Evolutionary conservation across 306 rosid species (phyloP).

Genomic region (Cucumis cinereus): DNA sequence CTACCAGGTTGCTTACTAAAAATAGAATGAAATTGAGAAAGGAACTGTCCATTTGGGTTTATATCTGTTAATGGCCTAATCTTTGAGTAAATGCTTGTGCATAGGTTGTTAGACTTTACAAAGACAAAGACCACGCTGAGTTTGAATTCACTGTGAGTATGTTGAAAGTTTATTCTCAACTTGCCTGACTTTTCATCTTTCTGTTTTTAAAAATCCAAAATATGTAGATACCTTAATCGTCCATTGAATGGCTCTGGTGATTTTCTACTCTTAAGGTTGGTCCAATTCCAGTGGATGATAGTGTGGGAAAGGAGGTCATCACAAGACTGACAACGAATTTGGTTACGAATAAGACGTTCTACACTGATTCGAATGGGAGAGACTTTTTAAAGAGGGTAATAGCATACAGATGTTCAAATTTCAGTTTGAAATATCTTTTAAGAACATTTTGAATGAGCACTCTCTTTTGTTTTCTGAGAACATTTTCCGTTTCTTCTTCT

Average conservation of each 20-base stretch:
- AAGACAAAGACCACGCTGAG: slow-evolving; percentile 80
- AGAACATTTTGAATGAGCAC: background rate
- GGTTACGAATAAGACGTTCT: slow-evolving; percentile 64
- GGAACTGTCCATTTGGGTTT: background rate
- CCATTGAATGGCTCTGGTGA: slow-evolving; percentile 13
- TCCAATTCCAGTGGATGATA: slow-evolving; percentile 71
- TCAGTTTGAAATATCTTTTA: background rate
- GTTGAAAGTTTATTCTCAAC: background rate
- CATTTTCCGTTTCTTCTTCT: background rate
- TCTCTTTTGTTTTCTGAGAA: background rate
- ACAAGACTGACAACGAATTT: slow-evolving; percentile 58
- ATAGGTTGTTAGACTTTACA: slow-evolving; percentile 72
- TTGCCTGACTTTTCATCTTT: background rate
- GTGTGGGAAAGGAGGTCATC: slow-evolving; percentile 79
- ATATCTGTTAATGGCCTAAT: background rate
- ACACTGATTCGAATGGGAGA: slow-evolving; percentile 84
- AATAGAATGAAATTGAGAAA: background rate
- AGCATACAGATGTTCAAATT: background rate
- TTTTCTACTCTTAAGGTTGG: slow-evolving; percentile 54
- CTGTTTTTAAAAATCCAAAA: background rate
- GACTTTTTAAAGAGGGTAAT: slow-evolving; percentile 81
- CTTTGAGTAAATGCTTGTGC: slow-evolving; percentile 5
- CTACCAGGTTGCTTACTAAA: slow-evolving; percentile 42
- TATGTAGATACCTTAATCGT: background rate
- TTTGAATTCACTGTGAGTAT: slow-evolving; percentile 75